phyloP scores from a whole-genome alignment of 148 eudicot species.

The Polygonum maritimum region DNA sequence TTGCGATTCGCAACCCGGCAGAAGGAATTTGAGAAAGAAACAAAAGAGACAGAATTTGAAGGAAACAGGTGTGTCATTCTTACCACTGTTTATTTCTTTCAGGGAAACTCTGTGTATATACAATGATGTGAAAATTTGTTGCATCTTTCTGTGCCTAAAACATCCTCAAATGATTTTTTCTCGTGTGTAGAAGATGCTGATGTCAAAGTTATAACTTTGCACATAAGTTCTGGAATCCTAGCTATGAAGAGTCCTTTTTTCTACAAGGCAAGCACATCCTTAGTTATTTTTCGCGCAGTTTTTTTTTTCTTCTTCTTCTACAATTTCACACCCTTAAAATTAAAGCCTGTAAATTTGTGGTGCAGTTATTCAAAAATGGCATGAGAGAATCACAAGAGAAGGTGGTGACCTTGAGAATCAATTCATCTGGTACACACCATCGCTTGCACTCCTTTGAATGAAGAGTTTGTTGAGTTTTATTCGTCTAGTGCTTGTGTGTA shows the following conservation, averaged over 20 bases:
- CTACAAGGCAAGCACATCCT: constrained; percentile 50
- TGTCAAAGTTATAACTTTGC: constrained; percentile 13
- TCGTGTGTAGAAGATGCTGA: not conserved
- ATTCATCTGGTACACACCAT: not conserved
- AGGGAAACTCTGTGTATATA: too few relatives aligned
- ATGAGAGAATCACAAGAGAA: constrained; percentile 95
- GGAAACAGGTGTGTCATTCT: not conserved
- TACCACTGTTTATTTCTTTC: too few relatives aligned
- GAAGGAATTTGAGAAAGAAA: constrained; percentile 36
- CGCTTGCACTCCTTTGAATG: not conserved
- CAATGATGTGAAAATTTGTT: not conserved
- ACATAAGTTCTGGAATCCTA: constrained; percentile 84
- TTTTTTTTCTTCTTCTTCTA: not conserved
- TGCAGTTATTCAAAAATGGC: constrained; percentile 86
- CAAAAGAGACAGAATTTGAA: constrained; percentile 39
- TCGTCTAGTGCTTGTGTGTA: too few relatives aligned
- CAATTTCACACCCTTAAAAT: not conserved
- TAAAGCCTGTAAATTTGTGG: not conserved
- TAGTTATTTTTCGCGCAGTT: not conserved
- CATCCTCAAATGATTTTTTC: too few relatives aligned
- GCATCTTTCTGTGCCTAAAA: not conserved
- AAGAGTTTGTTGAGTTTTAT: not conserved
- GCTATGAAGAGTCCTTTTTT: constrained; percentile 95
- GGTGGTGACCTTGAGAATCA: constrained; percentile 50
- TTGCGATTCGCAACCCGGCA: too few relatives aligned